A percentile compares a stretch with the other conserved stretches of the same genome.
phyloP scores from a whole-genome alignment of 306 rosid genomes.

The Lotus japonicus region DNA sequence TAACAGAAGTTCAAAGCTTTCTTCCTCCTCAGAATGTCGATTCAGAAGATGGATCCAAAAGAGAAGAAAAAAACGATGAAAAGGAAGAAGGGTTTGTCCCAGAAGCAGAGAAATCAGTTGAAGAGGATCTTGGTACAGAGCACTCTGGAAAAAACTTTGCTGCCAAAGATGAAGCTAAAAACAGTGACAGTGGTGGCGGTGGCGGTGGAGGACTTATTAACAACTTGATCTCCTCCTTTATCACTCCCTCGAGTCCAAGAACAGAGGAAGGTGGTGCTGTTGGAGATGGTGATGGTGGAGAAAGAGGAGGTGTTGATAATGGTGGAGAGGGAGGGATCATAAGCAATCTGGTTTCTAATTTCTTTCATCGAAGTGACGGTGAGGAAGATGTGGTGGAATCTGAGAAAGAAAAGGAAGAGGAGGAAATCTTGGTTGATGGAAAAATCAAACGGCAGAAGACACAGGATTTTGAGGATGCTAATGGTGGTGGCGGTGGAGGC shows the following conservation, averaged over 20 bases:
- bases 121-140: background rate
- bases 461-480: background rate
- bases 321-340: slow-evolving; percentile 19
- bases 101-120: background rate
- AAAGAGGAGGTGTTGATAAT: background rate
- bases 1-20: background rate
- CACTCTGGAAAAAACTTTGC: background rate
- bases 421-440: slow-evolving; percentile 7
- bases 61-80: background rate
- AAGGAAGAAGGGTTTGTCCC: slow-evolving; percentile 6
- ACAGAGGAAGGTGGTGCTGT: background rate
- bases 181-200: background rate
- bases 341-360: slow-evolving; percentile 25
- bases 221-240: slow-evolving; percentile 21
- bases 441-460: slow-evolving; percentile 18
- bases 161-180: background rate
- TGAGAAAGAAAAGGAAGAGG: background rate
- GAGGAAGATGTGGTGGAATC: background rate
- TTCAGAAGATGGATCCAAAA: slow-evolving; percentile 6
- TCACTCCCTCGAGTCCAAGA: slow-evolving; percentile 16
- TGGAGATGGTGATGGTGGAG: background rate
- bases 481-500: slow-evolving; percentile 12
- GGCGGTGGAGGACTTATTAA: slow-evolving; percentile 15
- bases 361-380: slow-evolving; percentile 19
- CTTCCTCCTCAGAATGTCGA: background rate